Base-by-base conservation (phyloP, 345 rosid genomes). In the Reutealis trisperma region DNA sequence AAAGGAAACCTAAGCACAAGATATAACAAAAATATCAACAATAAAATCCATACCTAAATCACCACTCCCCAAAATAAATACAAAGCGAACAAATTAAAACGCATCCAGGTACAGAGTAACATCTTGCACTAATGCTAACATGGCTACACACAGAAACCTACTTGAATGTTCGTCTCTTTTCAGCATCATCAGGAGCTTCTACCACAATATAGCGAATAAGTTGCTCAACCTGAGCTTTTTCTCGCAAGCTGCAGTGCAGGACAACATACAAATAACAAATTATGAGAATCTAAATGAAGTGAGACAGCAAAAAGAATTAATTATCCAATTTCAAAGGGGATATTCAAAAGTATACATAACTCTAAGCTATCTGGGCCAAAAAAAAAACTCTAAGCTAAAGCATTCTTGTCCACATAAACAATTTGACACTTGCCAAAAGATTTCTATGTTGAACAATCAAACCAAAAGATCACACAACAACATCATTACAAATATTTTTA, bases 191-290 rank as follows among this genome's bases (percentile, higher is more conserved):
- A 3, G 89, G 86, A 76, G 91, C 88, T 87, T 90, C 97, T 84
- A 86, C 91, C 81, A 92, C 92, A 67, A 94, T 91, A 85, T 86
- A 92, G 71, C 58, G 90, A 73, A 94, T 73, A 37, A 94, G 93
- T 81, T 88, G 93, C 82, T 92, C 92, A 75, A 94, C 93, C 78
- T 91, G 97, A 80, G 85, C 77, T 71, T 74, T 92, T 84, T 92
- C 97, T 66, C 91, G 85, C 88, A 94, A 90, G 82, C 98, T 94
- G 84, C 84, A 84, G 84, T 49, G 37, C 32, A 77, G 37, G 30
- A 68, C 21, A 75, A 15, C 42, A 76, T 47, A 68, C 44, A 75
- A 75, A 76, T 30, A 57, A 82, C 21, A 64, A 25, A 27, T 71
- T 41, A 11, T 41, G 67, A 75, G 58, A 24, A 30, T 73, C 11